A percentile compares a stretch with the other conserved stretches of the same genome.
phyloP scores from a whole-genome alignment of 179 eudicot genomes.

The Vitellaria paradoxa region DNA sequence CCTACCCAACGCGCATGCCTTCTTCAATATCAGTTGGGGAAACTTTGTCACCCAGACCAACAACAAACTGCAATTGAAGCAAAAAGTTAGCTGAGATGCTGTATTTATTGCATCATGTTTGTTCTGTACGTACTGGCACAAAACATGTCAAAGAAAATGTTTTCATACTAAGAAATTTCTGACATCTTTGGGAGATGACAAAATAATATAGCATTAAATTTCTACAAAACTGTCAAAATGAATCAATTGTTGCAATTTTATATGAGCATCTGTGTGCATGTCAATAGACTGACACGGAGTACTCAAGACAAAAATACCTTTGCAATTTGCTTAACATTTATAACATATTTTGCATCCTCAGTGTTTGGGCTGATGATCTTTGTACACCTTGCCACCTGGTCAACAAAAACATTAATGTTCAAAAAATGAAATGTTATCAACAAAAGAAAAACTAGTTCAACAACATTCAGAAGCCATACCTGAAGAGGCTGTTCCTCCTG shows the following conservation, averaged over 20 bases:
- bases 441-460: background rate
- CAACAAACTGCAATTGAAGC: conserved; percentile 73
- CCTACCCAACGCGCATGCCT: conserved; percentile 99
- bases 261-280: background rate
- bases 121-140: background rate
- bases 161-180: background rate
- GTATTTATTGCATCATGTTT: background rate
- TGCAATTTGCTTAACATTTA: conserved; percentile 93
- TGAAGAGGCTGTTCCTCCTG: conserved; percentile 97
- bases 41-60: conserved; percentile 97
- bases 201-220: too few species aligned
- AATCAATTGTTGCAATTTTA: background rate
- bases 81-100: conserved; percentile 16
- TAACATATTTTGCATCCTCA: conserved; percentile 95
- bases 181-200: background rate
- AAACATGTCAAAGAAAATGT: background rate
- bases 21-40: conserved; percentile 99
- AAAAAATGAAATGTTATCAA: background rate
- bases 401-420: conserved; percentile 10
- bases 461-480: conserved; percentile 37
- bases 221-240: background rate
- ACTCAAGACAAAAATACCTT: conserved; percentile 46
- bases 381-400: conserved; percentile 94
- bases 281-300: background rate
- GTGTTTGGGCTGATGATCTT: conserved; percentile 94